phyloP scores from a whole-genome alignment of 2,329 filamentous ascomycete species.

The Pyrenophora graminea region DNA sequence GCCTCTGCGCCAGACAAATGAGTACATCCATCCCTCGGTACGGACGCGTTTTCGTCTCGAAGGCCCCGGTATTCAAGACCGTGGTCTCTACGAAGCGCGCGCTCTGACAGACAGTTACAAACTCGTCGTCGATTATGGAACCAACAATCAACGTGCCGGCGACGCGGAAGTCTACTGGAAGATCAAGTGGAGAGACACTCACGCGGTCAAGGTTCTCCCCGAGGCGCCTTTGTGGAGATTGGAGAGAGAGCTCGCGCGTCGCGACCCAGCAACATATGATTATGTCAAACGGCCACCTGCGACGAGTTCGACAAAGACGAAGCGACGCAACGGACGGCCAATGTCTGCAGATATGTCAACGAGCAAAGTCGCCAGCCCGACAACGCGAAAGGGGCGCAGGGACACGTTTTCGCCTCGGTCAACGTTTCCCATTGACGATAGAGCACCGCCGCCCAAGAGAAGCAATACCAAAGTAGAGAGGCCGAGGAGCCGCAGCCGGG shows the following conservation, averaged over 20 bases:
- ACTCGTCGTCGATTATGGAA: conserved; percentile 50
- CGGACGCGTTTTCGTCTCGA: conserved; percentile 51
- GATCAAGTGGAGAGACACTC: conserved; percentile 41
- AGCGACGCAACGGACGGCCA: conserved; percentile 17
- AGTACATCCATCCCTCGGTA: conserved; percentile 58
- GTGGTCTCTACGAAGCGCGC: conserved; percentile 50
- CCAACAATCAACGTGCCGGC: conserved; percentile 27
- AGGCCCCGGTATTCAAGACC: conserved; percentile 54
- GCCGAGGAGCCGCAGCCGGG: conserved; percentile 25
- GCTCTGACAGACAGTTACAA: conserved; percentile 54
- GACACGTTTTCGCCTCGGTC: conserved; percentile 30
- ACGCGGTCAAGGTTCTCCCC: conserved; percentile 47
- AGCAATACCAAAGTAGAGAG: conserved; percentile 19
- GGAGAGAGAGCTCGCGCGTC: conserved; percentile 49
- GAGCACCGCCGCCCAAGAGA: conserved; percentile 7
- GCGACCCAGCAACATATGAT: conserved; percentile 50
- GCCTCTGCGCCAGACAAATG: conserved; percentile 54
- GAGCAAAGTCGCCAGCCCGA: conserved; percentile 10
- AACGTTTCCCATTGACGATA: conserved; percentile 26
- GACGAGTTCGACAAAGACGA: conserved; percentile 24
- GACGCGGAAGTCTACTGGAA: conserved; percentile 52
- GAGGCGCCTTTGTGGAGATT: conserved; percentile 53
- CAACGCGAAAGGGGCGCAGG: conserved; percentile 14
- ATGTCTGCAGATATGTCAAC: conserved; percentile 22
- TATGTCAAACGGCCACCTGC: conserved; percentile 45